Percentiles rank a stretch among this genome's conserved stretches.
These are phyloP conservation scores for Sarcomyxa edulis DNA, from an alignment of 768 basidiomycete species.

Conservation along the genomic window DNA sequence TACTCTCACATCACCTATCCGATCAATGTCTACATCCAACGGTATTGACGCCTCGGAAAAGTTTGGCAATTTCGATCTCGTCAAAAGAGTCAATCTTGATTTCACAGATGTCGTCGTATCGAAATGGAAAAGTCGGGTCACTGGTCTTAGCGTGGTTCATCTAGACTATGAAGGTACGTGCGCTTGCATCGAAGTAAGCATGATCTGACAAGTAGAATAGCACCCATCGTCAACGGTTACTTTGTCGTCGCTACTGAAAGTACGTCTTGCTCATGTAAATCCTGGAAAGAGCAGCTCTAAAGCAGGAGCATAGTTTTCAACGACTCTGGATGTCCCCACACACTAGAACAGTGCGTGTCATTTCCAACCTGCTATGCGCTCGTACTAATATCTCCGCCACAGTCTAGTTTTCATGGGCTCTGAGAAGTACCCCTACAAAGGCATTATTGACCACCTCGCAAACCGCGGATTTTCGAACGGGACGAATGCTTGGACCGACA, in stretches of 20 bases:
- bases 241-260: conserved; percentile 91
- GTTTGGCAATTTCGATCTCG: conserved; percentile 80
- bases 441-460: conserved; percentile 90
- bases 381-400: too few species aligned
- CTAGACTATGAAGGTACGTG: conserved; percentile 79
- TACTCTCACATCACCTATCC: conserved; percentile 5
- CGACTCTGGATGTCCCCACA: conserved; percentile 94
- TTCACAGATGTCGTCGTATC: conserved; percentile 78
- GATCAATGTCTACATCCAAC: neutral
- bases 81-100: conserved; percentile 70
- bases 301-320: conserved; percentile 76
- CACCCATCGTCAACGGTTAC: conserved; percentile 86
- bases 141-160: conserved; percentile 88
- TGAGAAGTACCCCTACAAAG: conserved; percentile 93
- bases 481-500: conserved; percentile 97
- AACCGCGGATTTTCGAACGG: conserved; percentile 91
- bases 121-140: conserved; percentile 84
- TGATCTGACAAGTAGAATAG: too few species aligned
- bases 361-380: too few species aligned
- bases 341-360: conserved; percentile 74
- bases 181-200: conserved; percentile 12
- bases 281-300: conserved; percentile 1
- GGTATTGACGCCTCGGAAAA: conserved; percentile 27
- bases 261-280: conserved; percentile 20
- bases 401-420: conserved; percentile 95